Conservation (phyloP, 345 rosid species). For the Mallotus nudiflorus region DNA sequence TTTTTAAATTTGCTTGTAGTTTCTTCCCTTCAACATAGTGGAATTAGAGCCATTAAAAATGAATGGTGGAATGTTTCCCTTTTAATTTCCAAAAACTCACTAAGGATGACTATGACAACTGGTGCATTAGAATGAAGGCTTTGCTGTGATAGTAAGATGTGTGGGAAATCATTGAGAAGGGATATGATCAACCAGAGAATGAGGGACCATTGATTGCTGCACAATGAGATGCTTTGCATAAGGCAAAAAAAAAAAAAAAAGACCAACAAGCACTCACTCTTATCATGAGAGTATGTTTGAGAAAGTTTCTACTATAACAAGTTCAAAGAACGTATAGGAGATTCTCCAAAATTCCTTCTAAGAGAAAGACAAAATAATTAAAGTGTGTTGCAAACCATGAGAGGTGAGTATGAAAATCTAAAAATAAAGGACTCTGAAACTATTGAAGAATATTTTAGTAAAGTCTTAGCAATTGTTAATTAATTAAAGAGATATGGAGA, state of each 20-base stretch:
- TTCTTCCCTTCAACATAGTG: not conserved
- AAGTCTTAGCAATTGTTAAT: no score
- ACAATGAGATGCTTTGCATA: not conserved
- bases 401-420: no score
- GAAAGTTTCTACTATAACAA: not conserved
- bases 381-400: no score
- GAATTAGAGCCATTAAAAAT: not conserved
- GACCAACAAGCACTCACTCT: no score
- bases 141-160: not conserved
- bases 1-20: no score
- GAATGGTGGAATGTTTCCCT: not conserved
- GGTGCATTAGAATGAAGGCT: not conserved
- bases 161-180: not conserved
- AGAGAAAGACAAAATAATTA: no score
- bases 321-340: not conserved
- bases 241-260: slow-evolving; percentile 6
- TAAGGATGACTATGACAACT: not conserved
- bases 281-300: slow-evolving; percentile 5
- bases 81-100: not conserved
- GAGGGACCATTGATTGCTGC: not conserved
- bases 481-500: no score
- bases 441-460: no score
- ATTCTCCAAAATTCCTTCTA: slow-evolving; percentile 1
- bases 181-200: not conserved
- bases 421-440: no score